phyloP scores from a whole-genome alignment of 768 basidiomycete species.

The Antrodiella citrinella region DNA sequence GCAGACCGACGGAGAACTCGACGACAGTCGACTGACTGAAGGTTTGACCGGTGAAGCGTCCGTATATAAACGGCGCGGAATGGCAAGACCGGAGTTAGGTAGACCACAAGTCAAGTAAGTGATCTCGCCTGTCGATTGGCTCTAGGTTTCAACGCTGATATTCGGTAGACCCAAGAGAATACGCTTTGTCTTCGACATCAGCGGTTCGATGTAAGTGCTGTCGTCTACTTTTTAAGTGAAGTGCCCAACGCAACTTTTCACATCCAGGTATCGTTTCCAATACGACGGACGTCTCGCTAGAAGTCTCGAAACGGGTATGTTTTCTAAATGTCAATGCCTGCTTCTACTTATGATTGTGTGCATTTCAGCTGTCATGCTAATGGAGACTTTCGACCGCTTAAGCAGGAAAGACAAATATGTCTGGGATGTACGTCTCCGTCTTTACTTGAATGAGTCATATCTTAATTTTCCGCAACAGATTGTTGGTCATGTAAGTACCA shows the following conservation, averaged over 20 bases:
- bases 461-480: constrained; percentile 32
- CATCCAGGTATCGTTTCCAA: constrained; percentile 63
- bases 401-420: constrained; percentile 62
- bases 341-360: neutral
- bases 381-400: constrained; percentile 61
- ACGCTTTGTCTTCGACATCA: constrained; percentile 61
- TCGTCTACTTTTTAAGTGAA: too few relatives aligned
- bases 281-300: constrained; percentile 59
- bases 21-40: constrained; percentile 58
- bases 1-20: constrained; percentile 64
- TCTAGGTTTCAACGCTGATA: neutral
- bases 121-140: too few relatives aligned
- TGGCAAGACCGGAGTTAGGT: constrained; percentile 63
- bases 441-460: neutral
- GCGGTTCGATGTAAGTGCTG: constrained; percentile 50
- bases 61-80: constrained; percentile 62
- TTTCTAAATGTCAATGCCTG: neutral
- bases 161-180: constrained; percentile 52
- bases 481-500: constrained; percentile 48
- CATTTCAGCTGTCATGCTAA: constrained; percentile 57
- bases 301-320: constrained; percentile 55
- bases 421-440: constrained; percentile 53
- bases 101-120: constrained; percentile 59
- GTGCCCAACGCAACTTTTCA: too few relatives aligned
- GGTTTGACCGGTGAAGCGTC: constrained; percentile 62